Conservation (phyloP, 306 rosid species). For the Vigna radiata region DNA sequence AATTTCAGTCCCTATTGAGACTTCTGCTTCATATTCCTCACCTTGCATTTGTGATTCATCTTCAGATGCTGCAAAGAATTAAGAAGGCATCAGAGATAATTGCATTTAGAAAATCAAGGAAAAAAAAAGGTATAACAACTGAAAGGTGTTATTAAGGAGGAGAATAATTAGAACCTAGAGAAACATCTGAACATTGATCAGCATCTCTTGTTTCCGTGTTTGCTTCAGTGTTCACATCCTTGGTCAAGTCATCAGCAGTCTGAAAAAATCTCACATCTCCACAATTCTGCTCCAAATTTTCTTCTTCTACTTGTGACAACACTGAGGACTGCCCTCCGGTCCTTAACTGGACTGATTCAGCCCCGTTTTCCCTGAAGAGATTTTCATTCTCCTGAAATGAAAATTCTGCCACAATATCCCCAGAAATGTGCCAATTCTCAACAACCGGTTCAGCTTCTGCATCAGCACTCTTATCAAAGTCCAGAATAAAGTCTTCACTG, state of each 20-base stretch:
- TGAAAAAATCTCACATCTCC: constrained; percentile 40
- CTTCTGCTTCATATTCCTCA: constrained; percentile 74
- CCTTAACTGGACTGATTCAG: constrained; percentile 45
- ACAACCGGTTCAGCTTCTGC: constrained; percentile 56
- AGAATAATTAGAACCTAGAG: constrained; percentile 56
- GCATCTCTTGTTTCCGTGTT: constrained; percentile 46
- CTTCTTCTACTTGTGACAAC: constrained; percentile 40
- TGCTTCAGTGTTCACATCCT: constrained; percentile 46
- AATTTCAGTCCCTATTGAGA: constrained; percentile 89
- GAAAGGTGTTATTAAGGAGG: background rate
- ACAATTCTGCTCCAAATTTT: constrained; percentile 37
- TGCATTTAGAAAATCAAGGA: constrained; percentile 17
- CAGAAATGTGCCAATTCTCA: constrained; percentile 77
- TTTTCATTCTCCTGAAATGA: constrained; percentile 45
- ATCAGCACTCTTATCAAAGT: constrained; percentile 61
- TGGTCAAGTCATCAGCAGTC: constrained; percentile 50
- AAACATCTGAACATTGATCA: constrained; percentile 55
- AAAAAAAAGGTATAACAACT: background rate
- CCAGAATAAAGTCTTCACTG: constrained; percentile 77
- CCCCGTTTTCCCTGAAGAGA: constrained; percentile 23
- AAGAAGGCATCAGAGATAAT: constrained; percentile 23
- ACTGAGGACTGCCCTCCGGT: constrained; percentile 39
- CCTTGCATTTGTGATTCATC: constrained; percentile 57
- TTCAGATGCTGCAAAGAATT: constrained; percentile 56
- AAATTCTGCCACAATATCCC: constrained; percentile 49